Conservation (phyloP, 1,284 basidiomycete species). For the Chondrostereum purpureum region DNA sequence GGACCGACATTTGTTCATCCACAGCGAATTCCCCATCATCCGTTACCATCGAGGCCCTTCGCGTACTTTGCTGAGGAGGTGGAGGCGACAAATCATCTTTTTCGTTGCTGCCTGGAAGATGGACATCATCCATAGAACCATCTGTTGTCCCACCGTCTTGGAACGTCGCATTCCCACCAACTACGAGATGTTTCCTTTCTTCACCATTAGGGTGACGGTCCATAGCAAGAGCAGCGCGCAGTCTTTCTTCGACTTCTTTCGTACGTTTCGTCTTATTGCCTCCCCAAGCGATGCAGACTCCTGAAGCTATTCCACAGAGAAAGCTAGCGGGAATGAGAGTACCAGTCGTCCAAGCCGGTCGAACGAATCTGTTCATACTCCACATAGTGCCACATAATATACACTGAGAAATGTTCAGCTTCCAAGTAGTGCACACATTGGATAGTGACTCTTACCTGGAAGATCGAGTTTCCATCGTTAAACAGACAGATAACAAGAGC, state of each 20-base stretch:
- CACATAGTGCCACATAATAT: constrained; percentile 81
- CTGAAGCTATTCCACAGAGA: constrained; percentile 77
- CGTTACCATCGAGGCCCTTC: no score
- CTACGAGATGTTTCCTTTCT: no score
- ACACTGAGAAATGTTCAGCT: constrained; percentile 27
- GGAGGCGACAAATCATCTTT: no score
- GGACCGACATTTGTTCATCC: neutral
- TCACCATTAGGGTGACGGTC: constrained; percentile 19
- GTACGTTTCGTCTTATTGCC: constrained; percentile 74
- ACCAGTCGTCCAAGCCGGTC: constrained; percentile 65
- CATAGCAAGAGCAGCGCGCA: constrained; percentile 61
- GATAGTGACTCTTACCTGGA: constrained; percentile 45
- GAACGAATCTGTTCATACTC: constrained; percentile 64
- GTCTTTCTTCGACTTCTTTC: constrained; percentile 62
- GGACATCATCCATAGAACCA: no score
- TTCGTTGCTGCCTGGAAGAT: no score
- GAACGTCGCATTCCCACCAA: no score
- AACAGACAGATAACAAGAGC: constrained; percentile 60
- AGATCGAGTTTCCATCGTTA: constrained; percentile 78
- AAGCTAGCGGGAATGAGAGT: constrained; percentile 73
- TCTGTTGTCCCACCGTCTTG: no score
- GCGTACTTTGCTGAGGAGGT: no score
- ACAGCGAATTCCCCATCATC: neutral
- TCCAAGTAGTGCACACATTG: neutral
- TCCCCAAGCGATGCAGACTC: constrained; percentile 74